Evolutionary conservation across 2,329 filamentous ascomycete species (phyloP).

Genomic region (Gremmenia infestans): DNA sequence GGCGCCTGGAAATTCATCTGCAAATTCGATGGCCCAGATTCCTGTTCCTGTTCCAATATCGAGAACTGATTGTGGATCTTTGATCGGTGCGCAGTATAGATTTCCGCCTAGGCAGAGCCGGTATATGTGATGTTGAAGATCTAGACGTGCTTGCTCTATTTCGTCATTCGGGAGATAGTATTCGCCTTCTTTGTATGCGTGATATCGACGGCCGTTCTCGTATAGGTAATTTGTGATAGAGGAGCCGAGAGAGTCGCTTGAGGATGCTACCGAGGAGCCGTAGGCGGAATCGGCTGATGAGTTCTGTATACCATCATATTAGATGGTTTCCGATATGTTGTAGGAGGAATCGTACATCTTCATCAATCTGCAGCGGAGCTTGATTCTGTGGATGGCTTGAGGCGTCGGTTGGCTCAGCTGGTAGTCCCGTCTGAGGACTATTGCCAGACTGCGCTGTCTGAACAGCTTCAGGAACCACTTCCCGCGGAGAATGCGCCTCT

Average conservation of each 20-base stretch:
- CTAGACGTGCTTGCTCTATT: slow-evolving; percentile 26
- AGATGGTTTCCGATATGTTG: not conserved
- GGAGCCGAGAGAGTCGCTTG: slow-evolving; percentile 31
- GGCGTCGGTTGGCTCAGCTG: not conserved
- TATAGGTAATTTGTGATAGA: slow-evolving; percentile 26
- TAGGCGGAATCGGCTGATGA: not conserved
- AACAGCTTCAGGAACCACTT: not conserved
- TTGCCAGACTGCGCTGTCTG: not conserved
- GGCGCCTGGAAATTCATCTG: slow-evolving; percentile 30
- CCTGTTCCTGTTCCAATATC: slow-evolving; percentile 30
- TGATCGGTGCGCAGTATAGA: slow-evolving; percentile 29
- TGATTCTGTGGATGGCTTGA: not conserved
- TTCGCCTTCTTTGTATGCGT: slow-evolving; percentile 40
- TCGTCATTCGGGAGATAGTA: slow-evolving; percentile 32
- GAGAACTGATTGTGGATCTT: slow-evolving; percentile 29
- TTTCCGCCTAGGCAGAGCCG: slow-evolving; percentile 21
- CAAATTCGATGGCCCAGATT: slow-evolving; percentile 37
- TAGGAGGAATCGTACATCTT: not conserved
- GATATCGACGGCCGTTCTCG: slow-evolving; percentile 47
- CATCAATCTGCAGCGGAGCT: not conserved
- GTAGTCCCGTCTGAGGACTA: not conserved
- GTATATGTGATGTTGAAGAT: slow-evolving; percentile 28
- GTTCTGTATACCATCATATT: not conserved
- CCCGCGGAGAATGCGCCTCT: not conserved
- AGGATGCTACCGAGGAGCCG: not conserved